Evolutionary conservation across 495 filamentous ascomycete genomes (phyloP).

Genomic region (Sabuloglossum arenarium): DNA sequence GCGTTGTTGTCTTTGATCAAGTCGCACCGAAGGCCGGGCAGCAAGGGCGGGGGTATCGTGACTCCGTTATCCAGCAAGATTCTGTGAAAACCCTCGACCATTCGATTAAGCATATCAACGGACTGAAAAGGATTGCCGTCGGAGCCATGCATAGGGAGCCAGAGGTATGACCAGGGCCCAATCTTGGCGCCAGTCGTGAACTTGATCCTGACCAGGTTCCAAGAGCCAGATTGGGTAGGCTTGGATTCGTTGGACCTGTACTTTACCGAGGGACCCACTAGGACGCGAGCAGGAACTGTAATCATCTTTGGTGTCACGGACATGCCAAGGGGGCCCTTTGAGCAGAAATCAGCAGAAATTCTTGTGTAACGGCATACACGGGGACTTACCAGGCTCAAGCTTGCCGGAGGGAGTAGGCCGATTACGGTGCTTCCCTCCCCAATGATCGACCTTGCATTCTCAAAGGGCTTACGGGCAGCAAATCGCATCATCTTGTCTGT

Average conservation of each 20-base stretch:
- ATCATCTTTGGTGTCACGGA: slow-evolving; percentile 31
- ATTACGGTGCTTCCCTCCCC: slow-evolving; percentile 29
- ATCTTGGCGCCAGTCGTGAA: slow-evolving; percentile 20
- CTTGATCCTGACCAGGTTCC: slow-evolving; percentile 32
- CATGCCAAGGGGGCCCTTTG: slow-evolving; percentile 32
- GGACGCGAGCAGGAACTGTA: slow-evolving; percentile 41
- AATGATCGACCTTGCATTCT: slow-evolving; percentile 49
- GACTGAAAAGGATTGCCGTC: background rate
- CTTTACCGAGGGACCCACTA: slow-evolving; percentile 28
- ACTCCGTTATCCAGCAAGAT: background rate
- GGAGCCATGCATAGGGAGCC: background rate
- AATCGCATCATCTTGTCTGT: slow-evolving; percentile 44
- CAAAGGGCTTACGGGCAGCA: slow-evolving; percentile 39
- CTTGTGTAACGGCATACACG: background rate
- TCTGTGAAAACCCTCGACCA: background rate
- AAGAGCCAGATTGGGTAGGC: slow-evolving; percentile 21
- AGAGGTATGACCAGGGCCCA: slow-evolving; percentile 19
- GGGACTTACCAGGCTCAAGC: background rate
- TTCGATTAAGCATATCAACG: background rate
- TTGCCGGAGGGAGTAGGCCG: slow-evolving; percentile 15
- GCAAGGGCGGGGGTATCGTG: background rate
- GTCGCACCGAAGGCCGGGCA: background rate
- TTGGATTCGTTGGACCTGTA: slow-evolving; percentile 22
- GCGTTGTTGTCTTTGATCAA: background rate
- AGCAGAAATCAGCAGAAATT: background rate